Conservation (phyloP, 139 green algal species). For the Klebsormidium nitens region DNA sequence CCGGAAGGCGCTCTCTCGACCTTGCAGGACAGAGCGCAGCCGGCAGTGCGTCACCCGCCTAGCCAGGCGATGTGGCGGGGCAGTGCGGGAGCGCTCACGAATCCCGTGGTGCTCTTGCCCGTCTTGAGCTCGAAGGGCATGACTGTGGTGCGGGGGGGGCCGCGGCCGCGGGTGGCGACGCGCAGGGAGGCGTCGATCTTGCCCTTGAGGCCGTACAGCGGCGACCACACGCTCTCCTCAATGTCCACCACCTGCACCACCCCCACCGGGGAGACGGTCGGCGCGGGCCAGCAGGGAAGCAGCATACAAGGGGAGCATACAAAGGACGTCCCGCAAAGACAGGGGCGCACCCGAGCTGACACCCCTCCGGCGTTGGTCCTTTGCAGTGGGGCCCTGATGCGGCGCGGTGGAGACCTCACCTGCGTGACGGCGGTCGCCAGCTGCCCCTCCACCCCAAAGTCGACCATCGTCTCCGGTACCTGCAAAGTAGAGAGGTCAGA, state of each 20-base stretch:
- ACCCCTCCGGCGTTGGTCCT: not conserved
- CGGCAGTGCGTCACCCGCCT: no score
- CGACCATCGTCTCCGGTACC: no score
- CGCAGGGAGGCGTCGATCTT: constrained; percentile 75
- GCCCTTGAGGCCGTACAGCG: constrained; percentile 84
- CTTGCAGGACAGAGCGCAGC: no score
- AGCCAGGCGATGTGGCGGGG: no score
- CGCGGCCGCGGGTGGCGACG: constrained; percentile 11
- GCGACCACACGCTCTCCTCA: constrained; percentile 86
- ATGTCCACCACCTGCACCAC: constrained; percentile 75
- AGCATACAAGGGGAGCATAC: not conserved
- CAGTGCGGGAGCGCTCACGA: no score
- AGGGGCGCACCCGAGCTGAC: not conserved
- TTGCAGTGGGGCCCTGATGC: not conserved
- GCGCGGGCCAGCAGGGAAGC: not conserved
- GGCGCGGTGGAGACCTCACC: no score
- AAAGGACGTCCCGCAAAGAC: not conserved
- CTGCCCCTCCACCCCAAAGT: no score
- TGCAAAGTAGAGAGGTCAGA: no score
- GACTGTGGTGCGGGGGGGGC: not conserved
- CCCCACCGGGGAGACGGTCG: not conserved
- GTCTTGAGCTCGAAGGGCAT: constrained; percentile 95
- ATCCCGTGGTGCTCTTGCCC: constrained; percentile 44
- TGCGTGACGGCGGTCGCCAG: no score
- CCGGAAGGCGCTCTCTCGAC: not conserved